These are phyloP conservation scores for Epichloe bromicola DNA, from an alignment of 2,329 filamentous ascomycete species.

Conservation along the genomic window DNA sequence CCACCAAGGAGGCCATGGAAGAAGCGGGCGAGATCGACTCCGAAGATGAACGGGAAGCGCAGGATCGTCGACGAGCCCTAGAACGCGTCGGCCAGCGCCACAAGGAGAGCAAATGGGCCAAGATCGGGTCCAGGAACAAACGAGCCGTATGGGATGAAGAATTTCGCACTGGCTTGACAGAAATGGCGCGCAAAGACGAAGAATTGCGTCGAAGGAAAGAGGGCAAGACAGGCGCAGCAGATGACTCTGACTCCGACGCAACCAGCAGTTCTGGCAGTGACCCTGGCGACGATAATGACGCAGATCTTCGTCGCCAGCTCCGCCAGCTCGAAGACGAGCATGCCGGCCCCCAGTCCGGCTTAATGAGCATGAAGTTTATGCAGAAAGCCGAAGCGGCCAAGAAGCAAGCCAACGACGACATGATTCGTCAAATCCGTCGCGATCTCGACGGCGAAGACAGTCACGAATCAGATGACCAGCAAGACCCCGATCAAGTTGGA, in stretches of 20 bases:
- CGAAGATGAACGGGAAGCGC: constrained; percentile 48
- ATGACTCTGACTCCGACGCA: constrained; percentile 38
- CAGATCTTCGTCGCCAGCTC: constrained; percentile 34
- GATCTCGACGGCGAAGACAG: constrained; percentile 54
- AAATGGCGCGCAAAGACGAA: constrained; percentile 72
- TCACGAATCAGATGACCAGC: constrained; percentile 27
- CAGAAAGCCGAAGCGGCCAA: constrained; percentile 68
- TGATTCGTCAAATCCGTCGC: constrained; percentile 54
- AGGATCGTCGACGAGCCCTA: constrained; percentile 64
- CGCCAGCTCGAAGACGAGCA: constrained; percentile 33
- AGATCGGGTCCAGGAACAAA: constrained; percentile 65
- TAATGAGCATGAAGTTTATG: constrained; percentile 92
- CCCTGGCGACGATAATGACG: constrained; percentile 21
- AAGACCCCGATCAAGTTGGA: constrained; percentile 48
- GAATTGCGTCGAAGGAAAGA: constrained; percentile 70
- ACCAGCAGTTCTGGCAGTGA: constrained; percentile 46
- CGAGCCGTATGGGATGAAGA: constrained; percentile 82
- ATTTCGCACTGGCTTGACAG: constrained; percentile 61
- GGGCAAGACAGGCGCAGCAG: constrained; percentile 42
- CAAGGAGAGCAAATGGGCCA: constrained; percentile 85
- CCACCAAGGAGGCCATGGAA: constrained; percentile 36
- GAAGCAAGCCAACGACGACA: constrained; percentile 69
- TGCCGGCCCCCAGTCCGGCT: constrained; percentile 45
- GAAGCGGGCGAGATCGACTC: constrained; percentile 50
- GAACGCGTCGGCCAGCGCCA: constrained; percentile 79